Evolutionary conservation across 177 flowering plant genomes (phyloP).

Genomic region (Vitis hybrid): DNA sequence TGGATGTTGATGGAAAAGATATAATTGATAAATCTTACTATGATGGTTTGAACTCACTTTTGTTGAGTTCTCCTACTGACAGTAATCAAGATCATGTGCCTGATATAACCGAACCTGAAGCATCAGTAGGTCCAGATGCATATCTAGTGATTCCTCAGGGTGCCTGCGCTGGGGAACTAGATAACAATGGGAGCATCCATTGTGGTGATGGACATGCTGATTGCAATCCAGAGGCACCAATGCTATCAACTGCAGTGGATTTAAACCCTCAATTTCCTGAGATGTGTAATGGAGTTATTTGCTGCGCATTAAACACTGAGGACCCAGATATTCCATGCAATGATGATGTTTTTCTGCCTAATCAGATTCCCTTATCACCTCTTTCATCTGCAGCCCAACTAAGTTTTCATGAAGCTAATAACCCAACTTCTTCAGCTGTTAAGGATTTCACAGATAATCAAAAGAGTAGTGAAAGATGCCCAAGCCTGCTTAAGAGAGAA

Average conservation of each 20-base stretch:
- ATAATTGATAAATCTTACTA: slow-evolving; percentile 40
- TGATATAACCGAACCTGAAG: slow-evolving; percentile 22
- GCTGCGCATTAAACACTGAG: slow-evolving; percentile 71
- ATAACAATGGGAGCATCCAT: slow-evolving; percentile 12
- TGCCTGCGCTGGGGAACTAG: slow-evolving; percentile 22
- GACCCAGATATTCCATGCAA: slow-evolving; percentile 82
- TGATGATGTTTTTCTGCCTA: slow-evolving; percentile 57
- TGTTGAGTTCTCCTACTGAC: slow-evolving; percentile 48
- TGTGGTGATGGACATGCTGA: slow-evolving; percentile 10
- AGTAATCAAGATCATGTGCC: slow-evolving; percentile 31
- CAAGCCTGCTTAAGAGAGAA: slow-evolving; percentile 20
- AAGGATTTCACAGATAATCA: slow-evolving; percentile 22
- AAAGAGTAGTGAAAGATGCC: slow-evolving; percentile 27
- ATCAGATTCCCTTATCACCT: slow-evolving; percentile 17
- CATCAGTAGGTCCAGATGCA: slow-evolving; percentile 25
- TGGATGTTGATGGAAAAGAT: slow-evolving; percentile 64
- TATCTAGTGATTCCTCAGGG: slow-evolving; percentile 12
- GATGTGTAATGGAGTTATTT: slow-evolving; percentile 36
- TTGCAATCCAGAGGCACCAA: slow-evolving; percentile 26
- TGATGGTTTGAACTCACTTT: slow-evolving; percentile 49
- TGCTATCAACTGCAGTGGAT: slow-evolving; percentile 22
- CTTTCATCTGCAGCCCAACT: slow-evolving; percentile 18
- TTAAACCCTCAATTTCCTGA: slow-evolving; percentile 31
- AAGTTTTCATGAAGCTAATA: slow-evolving; percentile 16
- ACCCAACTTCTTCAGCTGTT: slow-evolving; percentile 18